Base-by-base conservation (phyloP, 768 basidiomycete species). In the Tricholoma sp. region DNA sequence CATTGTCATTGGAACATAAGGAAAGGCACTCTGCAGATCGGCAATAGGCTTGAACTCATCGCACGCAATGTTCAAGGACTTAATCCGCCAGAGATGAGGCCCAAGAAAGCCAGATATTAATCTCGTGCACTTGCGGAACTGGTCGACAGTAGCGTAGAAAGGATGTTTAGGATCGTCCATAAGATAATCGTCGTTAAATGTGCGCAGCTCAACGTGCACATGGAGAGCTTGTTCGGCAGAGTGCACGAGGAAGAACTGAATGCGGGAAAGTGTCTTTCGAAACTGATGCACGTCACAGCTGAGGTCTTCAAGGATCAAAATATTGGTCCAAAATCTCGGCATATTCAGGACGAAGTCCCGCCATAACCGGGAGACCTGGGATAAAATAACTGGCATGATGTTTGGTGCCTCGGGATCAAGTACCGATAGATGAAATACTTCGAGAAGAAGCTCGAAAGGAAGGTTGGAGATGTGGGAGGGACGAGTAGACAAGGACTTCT, bases 1-100 rank as follows among this genome's bases (percentile, higher is more conserved):
- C 28, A 52, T 17, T 11, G 28, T 44, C 56, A 57, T 57, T 8
- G 29, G 50, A 1, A 52, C 33, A 4, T 4, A 28, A 6, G 12
- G 34, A 15, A 57, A 39, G 12, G 20, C 34, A 20, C 56, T 11
- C 4, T 55, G 41, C 4, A 60, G 47, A 34, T 33, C 42, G 10
- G 15, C 33, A 20, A 41, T 47, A 3, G n/a, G 33, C 29, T 51
- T 28, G 18, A 44, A 57, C 47, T 58, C 52, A 39, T 60, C 57
- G 13, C 57, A 49, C 2, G 24, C 34, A 1, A 60, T 18, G 10
- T 10, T 51, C 15, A 60, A 42, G 24, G n/a, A 34, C 28, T 36
- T 47, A 34, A 60, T 52, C 5, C 59, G 45, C 12, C 52, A 32
- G 5, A 51, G 39, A 36, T 58, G 51, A 9, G 49, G 39, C 0